Conservation (phyloP, 352 stramenopile species). For the Aphanomyces cochlioides region DNA sequence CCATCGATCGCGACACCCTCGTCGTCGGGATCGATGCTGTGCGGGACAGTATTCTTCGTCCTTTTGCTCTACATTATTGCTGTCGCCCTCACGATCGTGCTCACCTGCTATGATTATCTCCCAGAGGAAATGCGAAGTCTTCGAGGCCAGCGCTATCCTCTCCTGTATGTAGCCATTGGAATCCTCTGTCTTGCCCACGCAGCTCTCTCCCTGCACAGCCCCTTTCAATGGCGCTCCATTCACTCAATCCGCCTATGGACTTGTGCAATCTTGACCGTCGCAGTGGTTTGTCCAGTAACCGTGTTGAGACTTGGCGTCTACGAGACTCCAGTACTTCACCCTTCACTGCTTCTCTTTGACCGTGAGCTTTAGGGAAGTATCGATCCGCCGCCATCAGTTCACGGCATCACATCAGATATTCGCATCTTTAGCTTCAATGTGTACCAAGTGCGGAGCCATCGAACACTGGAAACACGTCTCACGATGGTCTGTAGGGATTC, state of each 20-base stretch:
- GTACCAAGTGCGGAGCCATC: constrained; percentile 12
- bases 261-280: no score
- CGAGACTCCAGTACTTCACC: not conserved
- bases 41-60: not conserved
- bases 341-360: no score
- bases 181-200: not conserved
- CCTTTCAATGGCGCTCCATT: no score
- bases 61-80: constrained; percentile 9
- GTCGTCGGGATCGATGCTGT: no score
- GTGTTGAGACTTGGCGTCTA: not conserved
- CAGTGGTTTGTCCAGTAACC: not conserved
- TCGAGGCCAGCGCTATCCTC: constrained; percentile 20
- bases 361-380: no score
- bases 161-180: constrained; percentile 5
- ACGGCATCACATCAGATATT: constrained; percentile 7
- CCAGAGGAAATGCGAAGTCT: constrained; percentile 3
- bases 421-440: constrained; percentile 30
- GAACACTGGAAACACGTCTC: not conserved
- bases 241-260: no score
- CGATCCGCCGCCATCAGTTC: no score
- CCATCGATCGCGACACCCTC: no score
- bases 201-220: no score
- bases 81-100: constrained; percentile 13
- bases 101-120: constrained; percentile 26
- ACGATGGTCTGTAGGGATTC: constrained; percentile 9